Base-by-base conservation (phyloP, 2,329 filamentous ascomycete species). In the Cordyceps farinosa region DNA sequence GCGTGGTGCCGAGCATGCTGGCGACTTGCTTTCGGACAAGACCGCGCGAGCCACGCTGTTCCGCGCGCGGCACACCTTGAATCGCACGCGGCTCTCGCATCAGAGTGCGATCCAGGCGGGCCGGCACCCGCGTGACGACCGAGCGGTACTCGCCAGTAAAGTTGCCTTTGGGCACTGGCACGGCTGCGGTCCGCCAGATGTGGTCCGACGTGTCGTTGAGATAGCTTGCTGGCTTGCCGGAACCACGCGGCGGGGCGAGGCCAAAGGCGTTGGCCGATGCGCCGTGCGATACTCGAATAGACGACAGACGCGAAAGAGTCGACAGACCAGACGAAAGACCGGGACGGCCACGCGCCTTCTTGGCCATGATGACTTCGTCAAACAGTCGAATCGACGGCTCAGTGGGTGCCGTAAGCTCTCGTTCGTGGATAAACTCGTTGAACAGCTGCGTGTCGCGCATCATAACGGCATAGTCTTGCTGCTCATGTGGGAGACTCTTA, bases 1-100 rank as follows among this genome's bases (percentile, higher is more conserved):
- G 77, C 6, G 77, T 77, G 5, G 76, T 76, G 44, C 78, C 78
- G 48, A 80, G 67, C 78, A 80, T 80, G 66, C 77, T 80, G 27
- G 78, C 76, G 30, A 87, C 84, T 69, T 86, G 84, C 71, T 87
- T 87, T 66, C 84, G 75, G 60, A 82, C 70, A 55, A 87, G 74
- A 34, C 81, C 81, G 45, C 78, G 78, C 8, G 76, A 76, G 38
- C 80, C 75, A n/a, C 79, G 78, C 62, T 81, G 79, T 64, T 85
- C 83, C 22, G 83, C 80, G 40, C 85, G 79, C 30, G 92, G 92
- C n/a, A 92, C 87, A 42, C 93, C 93, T 74, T 96, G 92, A 45
- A 97, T 94, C 66, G 91, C 87, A 64, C 93, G 85, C 36, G 93
- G 93, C 76, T 97, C 93, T 74, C 92, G 91, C 92, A 98, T 97